Evolutionary conservation across 2,329 filamentous ascomycete genomes (phyloP).

Genomic region (Grosmannia penicillata): DNA sequence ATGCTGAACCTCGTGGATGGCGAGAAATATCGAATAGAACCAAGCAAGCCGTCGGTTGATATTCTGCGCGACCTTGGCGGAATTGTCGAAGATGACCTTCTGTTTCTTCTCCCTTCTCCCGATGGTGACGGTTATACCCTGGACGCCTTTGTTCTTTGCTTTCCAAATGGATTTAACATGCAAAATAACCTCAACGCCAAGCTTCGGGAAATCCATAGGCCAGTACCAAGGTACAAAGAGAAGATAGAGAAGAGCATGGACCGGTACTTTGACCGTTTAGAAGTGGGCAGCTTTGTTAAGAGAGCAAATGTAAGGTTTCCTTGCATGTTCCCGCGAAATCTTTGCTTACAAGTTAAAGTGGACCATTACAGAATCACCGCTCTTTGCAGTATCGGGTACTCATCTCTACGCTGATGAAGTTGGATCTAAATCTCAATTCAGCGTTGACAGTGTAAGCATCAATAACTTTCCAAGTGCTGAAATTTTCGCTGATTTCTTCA

Average conservation of each 20-base stretch:
- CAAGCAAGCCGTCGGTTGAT: not conserved
- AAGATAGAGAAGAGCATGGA: not conserved
- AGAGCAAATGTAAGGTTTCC: not conserved
- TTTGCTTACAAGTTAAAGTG: not conserved
- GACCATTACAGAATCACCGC: no score
- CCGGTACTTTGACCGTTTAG: not conserved
- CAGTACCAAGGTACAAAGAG: not conserved
- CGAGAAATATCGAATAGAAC: not conserved
- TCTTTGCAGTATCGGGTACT: no score
- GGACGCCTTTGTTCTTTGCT: not conserved
- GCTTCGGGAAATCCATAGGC: not conserved
- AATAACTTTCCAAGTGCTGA: no score
- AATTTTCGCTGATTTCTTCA: no score
- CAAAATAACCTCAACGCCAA: not conserved
- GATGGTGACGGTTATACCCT: not conserved
- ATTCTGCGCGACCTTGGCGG: not conserved
- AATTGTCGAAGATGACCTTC: not conserved
- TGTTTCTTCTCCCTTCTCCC: not conserved
- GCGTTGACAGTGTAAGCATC: no score
- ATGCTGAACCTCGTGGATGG: not conserved
- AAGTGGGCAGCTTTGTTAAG: not conserved
- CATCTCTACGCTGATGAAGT: no score
- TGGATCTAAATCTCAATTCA: no score
- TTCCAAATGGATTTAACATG: not conserved
- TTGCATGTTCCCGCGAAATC: not conserved